Evolutionary conservation across 805 yeast species (phyloP), one percentile per base, ranked within the genome.

Genomic region (Yarrowia sp.): DNA sequence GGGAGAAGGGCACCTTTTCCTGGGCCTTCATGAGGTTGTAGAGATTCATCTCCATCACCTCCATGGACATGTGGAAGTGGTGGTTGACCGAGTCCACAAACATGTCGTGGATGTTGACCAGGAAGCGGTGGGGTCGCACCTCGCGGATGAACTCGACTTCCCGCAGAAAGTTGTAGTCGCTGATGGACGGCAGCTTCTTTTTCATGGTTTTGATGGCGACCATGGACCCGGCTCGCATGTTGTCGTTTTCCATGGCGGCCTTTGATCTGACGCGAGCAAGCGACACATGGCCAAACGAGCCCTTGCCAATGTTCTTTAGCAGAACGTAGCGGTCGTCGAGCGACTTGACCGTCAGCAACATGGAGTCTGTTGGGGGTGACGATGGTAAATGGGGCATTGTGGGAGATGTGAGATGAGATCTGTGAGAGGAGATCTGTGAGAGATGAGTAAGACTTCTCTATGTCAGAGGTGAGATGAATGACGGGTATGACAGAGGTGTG

Each of bases 141-240:
- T 89, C 79, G 38, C 71, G 70, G 61, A 77, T 75, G 69, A 79
- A 79, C 16, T 71, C 70, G 43, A 75, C 77, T 68, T 80, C 82
- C 32, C 80, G 74, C 70, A 77, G 72, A 69, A 81, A 80, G 11
- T 83, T 78, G 72, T 87, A 86, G 69, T 86, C 88, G 69, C 84
- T 85, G 55, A 87, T 77, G n/a, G 83, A 76, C 2, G 81, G 76
- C 58, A 87, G 76, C 70, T 83, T 80, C 70, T 84, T 83, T 69
- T 85, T 86, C 89, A 93, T 88, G 7, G 90, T 87, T 76, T 93
- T 93, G 67, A 93, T 85, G 2, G 98, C 98, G 58, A 92, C 96
- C 71, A 68, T 53, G 36, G 50, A 35, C 41, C 52, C 48, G 8
- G 56, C 59, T 5, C 41, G 40, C 40, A 41, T 15, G 15, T 38